Percentiles rank a stretch among this genome's conserved stretches.
Conservation (phyloP, 495 filamentous ascomycete genomes). For the Cryomyces antarcticus region DNA sequence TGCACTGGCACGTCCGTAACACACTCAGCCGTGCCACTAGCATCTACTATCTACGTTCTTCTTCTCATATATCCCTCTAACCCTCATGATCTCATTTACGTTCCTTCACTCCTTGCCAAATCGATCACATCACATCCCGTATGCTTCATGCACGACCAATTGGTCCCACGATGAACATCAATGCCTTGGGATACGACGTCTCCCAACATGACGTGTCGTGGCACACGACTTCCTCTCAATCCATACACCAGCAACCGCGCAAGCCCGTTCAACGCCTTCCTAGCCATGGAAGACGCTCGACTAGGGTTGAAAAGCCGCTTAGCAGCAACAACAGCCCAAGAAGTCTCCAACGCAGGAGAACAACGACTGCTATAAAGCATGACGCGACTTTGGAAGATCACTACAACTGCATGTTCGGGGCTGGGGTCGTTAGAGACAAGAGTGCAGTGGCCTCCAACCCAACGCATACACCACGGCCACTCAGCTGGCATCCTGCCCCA, state of each 20-base stretch:
- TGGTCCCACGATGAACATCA: background rate
- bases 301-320: background rate
- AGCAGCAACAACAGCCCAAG: constrained; percentile 1
- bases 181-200: background rate
- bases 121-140: background rate
- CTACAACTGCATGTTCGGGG: constrained; percentile 1
- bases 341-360: background rate
- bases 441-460: no score
- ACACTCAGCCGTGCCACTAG: no score
- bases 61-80: no score
- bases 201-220: background rate
- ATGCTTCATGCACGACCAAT: background rate
- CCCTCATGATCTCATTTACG: no score
- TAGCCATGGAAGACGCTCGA: background rate
- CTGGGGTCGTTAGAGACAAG: background rate
- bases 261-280: background rate
- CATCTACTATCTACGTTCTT: no score
- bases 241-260: background rate
- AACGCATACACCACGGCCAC: background rate
- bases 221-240: background rate
- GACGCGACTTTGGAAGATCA: constrained; percentile 1
- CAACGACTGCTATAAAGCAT: constrained; percentile 1
- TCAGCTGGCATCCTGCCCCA: constrained; percentile 1
- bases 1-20: no score
- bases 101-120: background rate